A percentile compares a stretch with the other conserved stretches of the same genome.
These are phyloP conservation scores for Galium porrigens DNA, from an alignment of 305 asterid genomes.

Conservation along the genomic window DNA sequence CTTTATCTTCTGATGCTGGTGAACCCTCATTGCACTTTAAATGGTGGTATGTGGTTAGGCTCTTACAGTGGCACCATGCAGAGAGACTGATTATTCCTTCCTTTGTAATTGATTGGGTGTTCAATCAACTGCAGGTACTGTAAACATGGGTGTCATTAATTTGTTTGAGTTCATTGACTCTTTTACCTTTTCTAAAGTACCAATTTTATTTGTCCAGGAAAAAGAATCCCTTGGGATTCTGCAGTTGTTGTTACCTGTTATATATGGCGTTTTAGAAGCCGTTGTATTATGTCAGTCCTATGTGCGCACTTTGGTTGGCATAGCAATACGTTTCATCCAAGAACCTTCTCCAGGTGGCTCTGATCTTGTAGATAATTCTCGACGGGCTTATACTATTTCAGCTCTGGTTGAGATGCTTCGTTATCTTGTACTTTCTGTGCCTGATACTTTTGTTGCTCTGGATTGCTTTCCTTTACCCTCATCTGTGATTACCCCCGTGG, in stretches of 20 bases:
- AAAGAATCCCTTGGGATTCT: slow-evolving; percentile 66
- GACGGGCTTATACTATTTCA: slow-evolving; percentile 75
- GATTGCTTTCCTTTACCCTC: slow-evolving; percentile 82
- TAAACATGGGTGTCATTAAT: slow-evolving; percentile 12
- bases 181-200: slow-evolving; percentile 16
- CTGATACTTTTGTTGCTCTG: slow-evolving; percentile 90
- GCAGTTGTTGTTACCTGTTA: slow-evolving; percentile 83
- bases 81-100: slow-evolving; percentile 87
- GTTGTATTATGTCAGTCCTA: slow-evolving; percentile 83
- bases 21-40: slow-evolving; percentile 83
- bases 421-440: slow-evolving; percentile 74
- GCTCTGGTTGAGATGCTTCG: slow-evolving; percentile 99
- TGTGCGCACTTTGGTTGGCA: slow-evolving; percentile 58
- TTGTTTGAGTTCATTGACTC: neutral
- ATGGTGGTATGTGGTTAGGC: slow-evolving; percentile 98
- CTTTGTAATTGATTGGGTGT: slow-evolving; percentile 88
- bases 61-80: slow-evolving; percentile 85
- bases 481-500: slow-evolving; percentile 42
- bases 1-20: slow-evolving; percentile 42
- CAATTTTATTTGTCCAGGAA: slow-evolving; percentile 46
- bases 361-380: slow-evolving; percentile 86
- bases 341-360: slow-evolving; percentile 99
- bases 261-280: slow-evolving; percentile 80
- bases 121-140: slow-evolving; percentile 83
- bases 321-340: slow-evolving; percentile 63